Percentiles rank a stretch among this genome's conserved stretches.
Conservation (phyloP, 805 yeast species). For the Sugiyamaella lignohabitans region DNA sequence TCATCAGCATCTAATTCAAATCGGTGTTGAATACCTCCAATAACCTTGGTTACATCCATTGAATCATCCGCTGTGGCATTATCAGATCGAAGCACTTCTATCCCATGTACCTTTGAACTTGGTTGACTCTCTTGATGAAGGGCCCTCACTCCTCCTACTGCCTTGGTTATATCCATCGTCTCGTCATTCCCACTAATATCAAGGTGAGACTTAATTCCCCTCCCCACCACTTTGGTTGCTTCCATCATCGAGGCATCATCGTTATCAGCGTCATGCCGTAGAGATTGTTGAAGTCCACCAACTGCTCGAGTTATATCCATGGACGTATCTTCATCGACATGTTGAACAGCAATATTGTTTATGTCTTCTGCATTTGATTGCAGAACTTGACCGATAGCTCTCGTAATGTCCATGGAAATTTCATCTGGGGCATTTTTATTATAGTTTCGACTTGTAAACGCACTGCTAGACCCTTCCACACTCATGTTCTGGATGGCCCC, state of each 20-base stretch:
- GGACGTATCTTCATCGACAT: slow-evolving; percentile 16
- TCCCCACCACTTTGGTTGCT: slow-evolving; percentile 11
- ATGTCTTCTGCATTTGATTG: background rate
- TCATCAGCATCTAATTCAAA: slow-evolving; percentile 10
- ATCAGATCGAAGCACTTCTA: too few relatives aligned
- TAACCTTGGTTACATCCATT: slow-evolving; percentile 4
- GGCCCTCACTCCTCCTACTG: slow-evolving; percentile 8
- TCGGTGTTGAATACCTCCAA: slow-evolving; percentile 1
- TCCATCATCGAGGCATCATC: slow-evolving; percentile 19
- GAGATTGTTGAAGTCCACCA: slow-evolving; percentile 3
- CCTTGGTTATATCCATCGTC: slow-evolving; percentile 18
- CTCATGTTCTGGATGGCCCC: too few relatives aligned
- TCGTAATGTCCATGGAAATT: slow-evolving; percentile 14
- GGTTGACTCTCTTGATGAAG: background rate
- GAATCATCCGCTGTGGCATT: too few relatives aligned
- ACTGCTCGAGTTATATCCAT: slow-evolving; percentile 13
- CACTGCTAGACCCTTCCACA: too few relatives aligned
- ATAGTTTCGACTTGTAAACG: too few relatives aligned
- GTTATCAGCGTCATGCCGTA: background rate
- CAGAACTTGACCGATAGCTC: background rate
- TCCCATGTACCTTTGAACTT: too few relatives aligned
- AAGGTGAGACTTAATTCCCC: too few relatives aligned
- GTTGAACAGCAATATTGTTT: too few relatives aligned
- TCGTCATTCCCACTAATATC: too few relatives aligned
- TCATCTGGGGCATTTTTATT: too few relatives aligned